Base-by-base conservation (phyloP, 352 stramenopile species). In the Phytophthora pinifolia region DNA sequence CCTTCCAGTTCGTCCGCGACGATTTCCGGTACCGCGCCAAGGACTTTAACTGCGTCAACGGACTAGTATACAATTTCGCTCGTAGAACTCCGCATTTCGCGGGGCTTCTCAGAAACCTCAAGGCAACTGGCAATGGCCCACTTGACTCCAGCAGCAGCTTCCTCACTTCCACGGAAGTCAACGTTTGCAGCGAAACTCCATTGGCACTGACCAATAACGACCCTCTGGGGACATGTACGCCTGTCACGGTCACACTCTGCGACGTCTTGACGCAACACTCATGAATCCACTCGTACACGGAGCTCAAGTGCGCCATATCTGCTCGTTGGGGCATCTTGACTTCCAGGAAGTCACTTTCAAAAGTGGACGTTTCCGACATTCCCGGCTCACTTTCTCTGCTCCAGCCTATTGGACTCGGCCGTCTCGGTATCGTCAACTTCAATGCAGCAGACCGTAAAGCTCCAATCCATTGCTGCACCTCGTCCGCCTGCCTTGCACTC, bases 181-280 rank as follows among this genome's bases (percentile, higher is more conserved):
- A 52, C 8, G 77, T 88, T 49, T 90, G 76, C 25, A 90, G 56
- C 6, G 65, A 80, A 35, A 86, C 71, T 0, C 76, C 77, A 56
- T 87, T 86, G 25, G 71, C 62, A 36, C 77, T 79, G 3, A 90
- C 71, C 6, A 90, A 52, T 43, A 90, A 66, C 1, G 77, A 84
- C 2, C 80, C 80, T 36, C 78, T 54, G 0, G 68, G 68, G 1
- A 90, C 50, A 5, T 69, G 37, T 0, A 74, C 51, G 0, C 53
- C 55, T 4, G 53, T 66, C 4, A 77, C 61, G 9, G 42, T 59
- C 41, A 83, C 46, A 37, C 72, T 79, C 29, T 71, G 68, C 25
- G 62, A 47, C 7, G 70, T 84, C 22, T 83, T 80, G 37, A 87
- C 65, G 43, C 69, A 73, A 31, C 53, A 62, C 3, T 81, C 68